These are phyloP conservation scores for maize (Zea mays) DNA, from an alignment of 176 grass and related monocot species.

Conservation along the genomic window Zm-B73-REFERENCE-NAM-5.0 NC_050096.1:186160001-186160500, in stretches of 20 bases:
- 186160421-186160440: background rate
- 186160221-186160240: too few relatives aligned
- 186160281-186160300: background rate
- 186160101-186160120: slow-evolving; percentile 58
- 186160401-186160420: slow-evolving; percentile 3
- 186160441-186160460: slow-evolving; percentile 17
- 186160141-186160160: too few relatives aligned
- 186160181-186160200: too few relatives aligned
- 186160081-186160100: slow-evolving; percentile 88
- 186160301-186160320: slow-evolving; percentile 19
- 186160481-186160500: slow-evolving; percentile 19
- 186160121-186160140: background rate
- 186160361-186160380: background rate
- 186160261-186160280: slow-evolving; percentile 17
- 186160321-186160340: background rate
- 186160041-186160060: slow-evolving; percentile 60
- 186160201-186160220: too few relatives aligned
- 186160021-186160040: slow-evolving; percentile 31
- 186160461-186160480: slow-evolving; percentile 3
- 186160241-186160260: too few relatives aligned
- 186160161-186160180: too few relatives aligned
- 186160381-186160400: slow-evolving; percentile 3
- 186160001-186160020: slow-evolving; percentile 34
- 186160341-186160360: slow-evolving; percentile 23
- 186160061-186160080: slow-evolving; percentile 84